Evolutionary conservation across 2,329 filamentous ascomycete species (phyloP), one percentile per base, ranked within the genome.

Genomic region (Fusarium ramigenum): DNA sequence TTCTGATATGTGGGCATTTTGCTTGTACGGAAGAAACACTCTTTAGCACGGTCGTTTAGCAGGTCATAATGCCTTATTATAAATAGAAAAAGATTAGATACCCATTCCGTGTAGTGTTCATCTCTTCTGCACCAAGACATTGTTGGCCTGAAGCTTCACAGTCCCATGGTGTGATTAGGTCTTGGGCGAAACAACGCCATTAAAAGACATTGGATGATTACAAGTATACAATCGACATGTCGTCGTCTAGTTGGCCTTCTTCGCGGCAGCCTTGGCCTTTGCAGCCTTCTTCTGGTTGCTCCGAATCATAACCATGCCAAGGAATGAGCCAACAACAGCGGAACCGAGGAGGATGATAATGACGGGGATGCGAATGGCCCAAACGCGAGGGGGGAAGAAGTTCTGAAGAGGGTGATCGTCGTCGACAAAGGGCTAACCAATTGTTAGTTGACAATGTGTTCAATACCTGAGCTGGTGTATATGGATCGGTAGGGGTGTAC

Each of bases 331-430:
- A 70, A 99, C 96, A 68, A 99, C 95, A 67, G 96, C 95, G 69
- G 92, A 95, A 74, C 93, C 95, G 75, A 99, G 88, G 52, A 99
- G 91, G 73, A 98, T 92, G 77, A 99, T 91, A 82, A 99, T 97
- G 78, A 99, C 96, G 77, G 96, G 96, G 80, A 99, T 96, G 83
- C 96, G 95, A 82, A 99, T 97, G 69, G 96, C 96, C 96, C 96
- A 99, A 82, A 97, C 95, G 82, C 96, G 95, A 52, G 96, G 96
- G 71, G 94, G 96, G 87, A 99, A 99, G 86, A 98, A 89, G 82
- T 93, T 93, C 82, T 99, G 96, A 66, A 98, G 92, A 64, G 94
- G 92, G 84, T 99, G 96, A 82, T 94, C 94, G 65, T 93, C 90
- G 84, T 99, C 96, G 84, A 99, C 96, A 83, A 99, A 99, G 82